A percentile compares a stretch with the other conserved stretches of the same genome.
These are phyloP conservation scores for Penicillium cataractarum DNA, from an alignment of 495 filamentous ascomycete species.

Conservation along the genomic window DNA sequence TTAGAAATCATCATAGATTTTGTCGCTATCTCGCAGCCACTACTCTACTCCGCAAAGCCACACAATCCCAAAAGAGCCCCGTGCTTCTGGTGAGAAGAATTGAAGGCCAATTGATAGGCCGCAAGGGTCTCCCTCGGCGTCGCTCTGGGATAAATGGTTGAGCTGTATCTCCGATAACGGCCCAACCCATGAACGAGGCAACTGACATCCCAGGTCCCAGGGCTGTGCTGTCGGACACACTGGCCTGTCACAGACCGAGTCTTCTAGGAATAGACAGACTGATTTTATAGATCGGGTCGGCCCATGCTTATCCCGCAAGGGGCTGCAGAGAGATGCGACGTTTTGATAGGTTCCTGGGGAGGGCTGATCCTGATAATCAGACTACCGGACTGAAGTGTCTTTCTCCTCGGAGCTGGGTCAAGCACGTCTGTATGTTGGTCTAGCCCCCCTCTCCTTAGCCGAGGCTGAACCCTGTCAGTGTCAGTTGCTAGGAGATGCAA, in stretches of 20 bases:
- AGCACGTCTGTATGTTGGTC: not conserved
- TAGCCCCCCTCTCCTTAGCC: not conserved
- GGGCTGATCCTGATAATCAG: not conserved
- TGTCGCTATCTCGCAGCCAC: not conserved
- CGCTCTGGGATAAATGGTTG: not conserved
- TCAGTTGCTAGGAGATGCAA: constrained; percentile 1
- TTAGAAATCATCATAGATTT: not conserved
- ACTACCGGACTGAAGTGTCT: not conserved
- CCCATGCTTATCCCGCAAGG: constrained; percentile 11
- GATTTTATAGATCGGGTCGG: constrained; percentile 4
- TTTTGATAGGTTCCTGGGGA: constrained; percentile 10
- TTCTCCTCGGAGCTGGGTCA: constrained; percentile 13
- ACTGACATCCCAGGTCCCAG: not conserved
- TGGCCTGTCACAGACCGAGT: not conserved
- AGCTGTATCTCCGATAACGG: constrained; percentile 1
- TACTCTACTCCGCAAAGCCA: not conserved
- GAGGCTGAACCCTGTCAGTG: constrained; percentile 7
- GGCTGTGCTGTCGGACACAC: not conserved
- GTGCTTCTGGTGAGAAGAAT: not conserved
- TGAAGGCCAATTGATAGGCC: not conserved
- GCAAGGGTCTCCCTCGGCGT: not conserved
- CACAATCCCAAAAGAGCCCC: constrained; percentile 1
- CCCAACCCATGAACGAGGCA: not conserved
- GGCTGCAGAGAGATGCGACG: constrained; percentile 2
- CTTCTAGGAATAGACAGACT: not conserved